A percentile compares a stretch with the other conserved stretches of the same genome.
Conservation (phyloP, 768 basidiomycete species). For the Tephrocybe sp. region DNA sequence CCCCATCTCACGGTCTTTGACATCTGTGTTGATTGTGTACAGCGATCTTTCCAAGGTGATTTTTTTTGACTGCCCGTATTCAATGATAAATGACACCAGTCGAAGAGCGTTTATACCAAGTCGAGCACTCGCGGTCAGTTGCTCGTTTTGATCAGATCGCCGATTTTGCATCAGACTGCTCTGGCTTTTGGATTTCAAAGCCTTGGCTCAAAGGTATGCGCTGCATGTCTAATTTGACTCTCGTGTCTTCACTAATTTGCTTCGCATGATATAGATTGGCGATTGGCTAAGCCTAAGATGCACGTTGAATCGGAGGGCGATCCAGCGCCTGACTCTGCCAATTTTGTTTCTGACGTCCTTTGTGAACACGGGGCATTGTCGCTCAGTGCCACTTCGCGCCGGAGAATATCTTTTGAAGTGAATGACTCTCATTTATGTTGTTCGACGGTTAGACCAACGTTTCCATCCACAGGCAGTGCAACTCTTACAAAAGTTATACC, state of each 20-base stretch:
- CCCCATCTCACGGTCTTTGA: slow-evolving; percentile 48
- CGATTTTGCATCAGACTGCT: slow-evolving; percentile 37
- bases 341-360: slow-evolving; percentile 55
- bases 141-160: slow-evolving; percentile 54
- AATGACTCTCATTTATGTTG: slow-evolving; percentile 8
- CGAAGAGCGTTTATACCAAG: slow-evolving; percentile 66
- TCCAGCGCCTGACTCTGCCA: slow-evolving; percentile 60
- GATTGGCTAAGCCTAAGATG: slow-evolving; percentile 70
- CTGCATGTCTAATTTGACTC: background rate
- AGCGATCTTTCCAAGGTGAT: slow-evolving; percentile 55
- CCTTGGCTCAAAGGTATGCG: slow-evolving; percentile 69
- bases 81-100: background rate
- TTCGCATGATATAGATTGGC: slow-evolving; percentile 58
- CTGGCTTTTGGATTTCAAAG: slow-evolving; percentile 74
- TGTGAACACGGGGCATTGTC: slow-evolving; percentile 72
- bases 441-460: slow-evolving; percentile 10
- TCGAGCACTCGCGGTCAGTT: slow-evolving; percentile 64
- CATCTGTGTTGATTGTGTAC: slow-evolving; percentile 62
- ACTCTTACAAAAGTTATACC: slow-evolving; percentile 57
- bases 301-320: slow-evolving; percentile 57
- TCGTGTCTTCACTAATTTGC: background rate
- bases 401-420: slow-evolving; percentile 62
- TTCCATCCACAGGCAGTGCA: slow-evolving; percentile 45
- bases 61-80: background rate
- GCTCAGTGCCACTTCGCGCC: slow-evolving; percentile 52